These are phyloP conservation scores for Pinus albicaulis DNA, from an alignment of 75 land plant species.

Conservation along the genomic window DNA sequence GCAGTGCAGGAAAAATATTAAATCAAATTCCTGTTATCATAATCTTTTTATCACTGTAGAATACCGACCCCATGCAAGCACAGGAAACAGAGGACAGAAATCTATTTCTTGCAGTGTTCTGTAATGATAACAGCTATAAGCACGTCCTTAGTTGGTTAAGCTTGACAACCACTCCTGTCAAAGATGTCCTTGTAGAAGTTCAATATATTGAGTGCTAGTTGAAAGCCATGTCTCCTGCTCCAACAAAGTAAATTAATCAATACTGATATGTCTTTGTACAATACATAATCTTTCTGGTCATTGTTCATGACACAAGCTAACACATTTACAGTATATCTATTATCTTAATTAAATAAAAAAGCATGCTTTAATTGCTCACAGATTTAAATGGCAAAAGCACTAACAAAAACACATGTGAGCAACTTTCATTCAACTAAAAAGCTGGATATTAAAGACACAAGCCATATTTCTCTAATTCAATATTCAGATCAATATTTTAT, in stretches of 20 bases:
- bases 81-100: background rate
- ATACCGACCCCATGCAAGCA: conserved; percentile 15
- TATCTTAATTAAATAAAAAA: background rate
- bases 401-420: background rate
- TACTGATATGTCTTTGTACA: background rate
- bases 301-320: background rate
- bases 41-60: background rate
- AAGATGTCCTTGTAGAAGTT: background rate
- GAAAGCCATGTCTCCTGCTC: background rate
- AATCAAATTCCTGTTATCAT: background rate
- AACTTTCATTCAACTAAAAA: too few relatives aligned
- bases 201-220: background rate
- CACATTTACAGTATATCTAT: background rate
- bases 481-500: too few relatives aligned
- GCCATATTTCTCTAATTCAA: too few relatives aligned
- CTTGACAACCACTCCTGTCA: background rate
- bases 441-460: too few relatives aligned
- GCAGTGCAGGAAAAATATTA: background rate
- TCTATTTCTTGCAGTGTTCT: conserved; percentile 3
- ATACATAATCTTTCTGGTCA: background rate
- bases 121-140: background rate
- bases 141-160: background rate
- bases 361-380: background rate
- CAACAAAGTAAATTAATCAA: conserved; percentile 3
- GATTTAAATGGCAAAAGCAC: background rate